Conservation (phyloP, 75 land plant species). For the Cupressus sempervirens region DNA sequence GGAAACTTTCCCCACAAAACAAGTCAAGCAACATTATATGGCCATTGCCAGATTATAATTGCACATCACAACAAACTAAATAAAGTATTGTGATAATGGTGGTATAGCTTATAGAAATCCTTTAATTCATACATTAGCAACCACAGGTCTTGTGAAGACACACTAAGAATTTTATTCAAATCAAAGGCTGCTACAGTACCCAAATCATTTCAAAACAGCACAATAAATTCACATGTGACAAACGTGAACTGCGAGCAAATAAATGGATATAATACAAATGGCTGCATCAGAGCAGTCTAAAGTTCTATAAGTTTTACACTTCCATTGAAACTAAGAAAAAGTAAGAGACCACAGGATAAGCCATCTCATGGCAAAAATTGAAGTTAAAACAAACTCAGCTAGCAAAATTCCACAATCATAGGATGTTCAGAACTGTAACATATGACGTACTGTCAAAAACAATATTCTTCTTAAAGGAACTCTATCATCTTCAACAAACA, state of each 20-base stretch:
- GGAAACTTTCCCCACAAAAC: not conserved
- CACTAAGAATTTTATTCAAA: not conserved
- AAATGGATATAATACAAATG: not conserved
- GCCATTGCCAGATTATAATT: not conserved
- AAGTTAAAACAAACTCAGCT: not conserved
- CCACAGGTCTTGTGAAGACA: not conserved
- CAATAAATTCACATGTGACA: not conserved
- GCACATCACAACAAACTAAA: not conserved
- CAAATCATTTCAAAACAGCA: not conserved
- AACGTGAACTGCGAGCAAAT: not conserved
- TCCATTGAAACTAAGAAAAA: not conserved
- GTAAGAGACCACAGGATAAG: not conserved
- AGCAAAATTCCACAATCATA: not conserved
- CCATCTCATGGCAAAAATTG: not conserved
- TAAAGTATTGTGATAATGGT: not conserved
- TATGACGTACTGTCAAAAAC: not conserved
- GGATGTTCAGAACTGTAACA: not conserved
- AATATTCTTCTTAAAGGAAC: not conserved
- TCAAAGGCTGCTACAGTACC: not conserved
- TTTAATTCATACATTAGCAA: not conserved
- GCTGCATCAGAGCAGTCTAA: not conserved
- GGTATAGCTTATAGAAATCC: not conserved
- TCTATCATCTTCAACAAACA: not conserved
- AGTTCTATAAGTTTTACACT: not conserved
- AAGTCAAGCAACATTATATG: not conserved